Evolutionary conservation across 108 stramenopile species (phyloP), one percentile per base, ranked within the genome.

Genomic region (Hondaea fermentalgiana): DNA sequence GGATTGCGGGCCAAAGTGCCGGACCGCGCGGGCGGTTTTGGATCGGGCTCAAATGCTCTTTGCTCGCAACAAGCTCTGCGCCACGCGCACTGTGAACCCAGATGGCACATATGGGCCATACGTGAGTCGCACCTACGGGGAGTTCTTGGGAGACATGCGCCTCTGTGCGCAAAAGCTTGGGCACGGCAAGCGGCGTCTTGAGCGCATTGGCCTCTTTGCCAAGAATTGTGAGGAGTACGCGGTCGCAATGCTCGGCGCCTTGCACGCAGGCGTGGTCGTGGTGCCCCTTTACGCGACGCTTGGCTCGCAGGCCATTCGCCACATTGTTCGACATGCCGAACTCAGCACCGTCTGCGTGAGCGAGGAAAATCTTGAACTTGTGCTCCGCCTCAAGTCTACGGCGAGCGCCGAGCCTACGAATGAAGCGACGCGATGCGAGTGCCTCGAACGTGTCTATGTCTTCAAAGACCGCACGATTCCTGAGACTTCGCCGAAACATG

Each of bases 251-350:
- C 97, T 98, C 72, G 97, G 95, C 12, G 91, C 93, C 25, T 96
- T 96, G 87, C 89, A 93, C 59, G 44, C 96, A 55, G 93, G 94
- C 57, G 96, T 95, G 21, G 91, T 94, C 14, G 96, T 96, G 0
- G 98, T 97, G 69, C 97, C 97, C 3, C 94, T 98, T 42, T 98
- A 98, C 91, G 97, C 97, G 89, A 98, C 98, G 21, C 93, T 98
- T 6, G 98, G 97, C 14, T 95, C 96, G 16, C 96, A 97, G 72
- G 93, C 96, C 5, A 95, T 97, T 0, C 88, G 93, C 19, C 97
- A 95, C 90, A 97, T 98, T 72, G 72, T 98, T 57, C 89, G 93
- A 12, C 97, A 98, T 89, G 97, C 97, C 1, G 92, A 91, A 23
- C 88, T 96, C 8, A 91, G 92, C 6, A 93, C 96, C 6, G 96